Evolutionary conservation across 1,284 basidiomycete genomes (phyloP), one percentile per base, ranked within the genome.

Genomic region (Pterula multifida): DNA sequence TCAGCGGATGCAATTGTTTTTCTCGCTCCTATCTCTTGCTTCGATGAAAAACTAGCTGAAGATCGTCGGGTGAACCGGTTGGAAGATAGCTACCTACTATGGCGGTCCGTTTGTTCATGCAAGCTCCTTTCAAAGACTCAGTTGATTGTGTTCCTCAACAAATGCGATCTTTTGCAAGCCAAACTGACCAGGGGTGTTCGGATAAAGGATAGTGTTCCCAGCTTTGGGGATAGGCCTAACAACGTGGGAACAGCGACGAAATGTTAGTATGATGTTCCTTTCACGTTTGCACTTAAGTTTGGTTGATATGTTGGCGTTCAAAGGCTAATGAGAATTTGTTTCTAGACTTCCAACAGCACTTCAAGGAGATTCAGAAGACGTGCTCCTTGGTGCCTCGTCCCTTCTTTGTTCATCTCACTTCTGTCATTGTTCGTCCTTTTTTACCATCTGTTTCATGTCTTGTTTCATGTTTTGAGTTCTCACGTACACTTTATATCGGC

Each of bases 341-440:
- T 60, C 21, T 56, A 84, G 79, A 84, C 58, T 74, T 84, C 58
- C 75, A 79, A 56, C 71, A 75, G 54, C 77, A 82, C 60, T 82
- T 85, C 62, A 77, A 72, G 58, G 79, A 84, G 52, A 78, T 82
- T 49, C 70, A 71, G 50, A 73, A 72, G 52, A 67, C 72, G 48
- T 68, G 70, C 52, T 83, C 82, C 1, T 78, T 78, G 3, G 69
- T 78, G 36, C 72, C 75, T 42, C 72, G 85, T 3, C 73, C 76
- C 0, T 85, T 85, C 61, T 81, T 78, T 56, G 72, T 79, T 47
- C 80, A 87, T 67, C 70, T 83, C 45, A 88, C 85, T 28, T 82
- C 84, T 50, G 82, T 86, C 47, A 75, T 85, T 51, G 45, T 55
- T 26, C 49, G 51, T 51, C 47, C 50, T 19, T 15, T 47, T 51